A percentile compares a stretch with the other conserved stretches of the same genome.
Conservation (phyloP, 148 eudicot genomes). For the Silene uniflora region DNA sequence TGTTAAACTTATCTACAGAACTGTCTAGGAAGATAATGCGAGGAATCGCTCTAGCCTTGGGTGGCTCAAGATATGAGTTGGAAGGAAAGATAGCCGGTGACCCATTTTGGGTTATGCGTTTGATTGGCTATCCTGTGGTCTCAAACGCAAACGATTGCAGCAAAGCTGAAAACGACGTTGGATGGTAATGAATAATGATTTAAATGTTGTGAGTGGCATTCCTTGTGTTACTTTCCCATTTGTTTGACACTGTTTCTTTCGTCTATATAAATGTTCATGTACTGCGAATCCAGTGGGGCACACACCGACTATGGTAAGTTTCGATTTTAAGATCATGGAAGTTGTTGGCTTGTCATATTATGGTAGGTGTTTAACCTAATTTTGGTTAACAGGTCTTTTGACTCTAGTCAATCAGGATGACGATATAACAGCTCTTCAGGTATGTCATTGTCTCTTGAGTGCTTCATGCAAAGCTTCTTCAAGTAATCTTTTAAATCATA, state of each 20-base stretch:
- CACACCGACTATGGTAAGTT: conserved; percentile 91
- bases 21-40: conserved; percentile 81
- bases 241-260: conserved; percentile 16
- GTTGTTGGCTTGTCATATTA: background rate
- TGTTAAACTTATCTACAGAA: conserved; percentile 38
- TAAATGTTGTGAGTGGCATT: conserved; percentile 2
- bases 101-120: conserved; percentile 93
- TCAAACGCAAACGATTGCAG: conserved; percentile 34
- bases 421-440: conserved; percentile 84
- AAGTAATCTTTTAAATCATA: background rate
- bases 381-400: conserved; percentile 55
- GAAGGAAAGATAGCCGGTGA: conserved; percentile 84
- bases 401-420: conserved; percentile 92
- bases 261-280: conserved; percentile 16
- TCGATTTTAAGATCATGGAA: conserved; percentile 8
- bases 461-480: background rate
- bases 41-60: conserved; percentile 84
- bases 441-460: conserved; percentile 15
- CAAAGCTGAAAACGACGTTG: conserved; percentile 52
- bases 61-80: conserved; percentile 55
- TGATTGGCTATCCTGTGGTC: conserved; percentile 77
- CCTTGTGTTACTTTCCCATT: conserved; percentile 9
- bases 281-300: conserved; percentile 63
- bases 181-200: conserved; percentile 64
- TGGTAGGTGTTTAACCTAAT: conserved; percentile 5